A percentile compares a stretch with the other conserved stretches of the same genome.
These are phyloP conservation scores for Leccinum boreale DNA, from an alignment of 768 basidiomycete species.

Conservation along the genomic window DNA sequence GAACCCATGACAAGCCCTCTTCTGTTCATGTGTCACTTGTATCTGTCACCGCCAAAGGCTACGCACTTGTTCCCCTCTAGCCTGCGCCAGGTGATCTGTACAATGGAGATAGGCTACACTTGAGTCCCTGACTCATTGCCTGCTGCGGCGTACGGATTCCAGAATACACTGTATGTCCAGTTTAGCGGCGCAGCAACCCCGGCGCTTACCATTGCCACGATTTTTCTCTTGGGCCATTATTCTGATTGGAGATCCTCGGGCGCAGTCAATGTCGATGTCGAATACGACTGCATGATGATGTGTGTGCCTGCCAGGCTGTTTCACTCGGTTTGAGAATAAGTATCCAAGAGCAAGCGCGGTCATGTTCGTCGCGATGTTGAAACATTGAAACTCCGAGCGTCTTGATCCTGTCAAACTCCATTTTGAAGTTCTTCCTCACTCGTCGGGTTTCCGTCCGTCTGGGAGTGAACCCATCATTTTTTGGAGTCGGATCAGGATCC, in stretches of 20 bases:
- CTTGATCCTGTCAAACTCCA: not conserved
- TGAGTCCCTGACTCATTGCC: not conserved
- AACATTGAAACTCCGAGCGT: not conserved
- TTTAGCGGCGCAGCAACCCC: not conserved
- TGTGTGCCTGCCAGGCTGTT: not conserved
- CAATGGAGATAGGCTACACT: not conserved
- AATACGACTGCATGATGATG: not conserved
- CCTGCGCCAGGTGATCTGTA: not conserved
- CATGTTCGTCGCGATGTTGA: not conserved
- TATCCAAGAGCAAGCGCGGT: not conserved
- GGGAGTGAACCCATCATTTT: not conserved
- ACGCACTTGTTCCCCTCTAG: not conserved
- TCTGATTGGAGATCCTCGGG: not conserved
- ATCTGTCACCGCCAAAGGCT: not conserved
- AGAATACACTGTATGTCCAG: not conserved
- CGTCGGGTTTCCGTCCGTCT: not conserved
- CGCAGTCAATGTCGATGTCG: not conserved
- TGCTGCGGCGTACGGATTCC: not conserved
- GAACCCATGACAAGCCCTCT: not conserved
- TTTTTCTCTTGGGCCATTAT: not conserved
- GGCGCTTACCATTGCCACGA: not conserved
- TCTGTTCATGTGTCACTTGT: not conserved
- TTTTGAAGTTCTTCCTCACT: not conserved
- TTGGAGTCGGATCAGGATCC: not conserved
- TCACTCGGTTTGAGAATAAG: not conserved